A percentile compares a stretch with the other conserved stretches of the same genome.
These are phyloP conservation scores for Nepenthes alata DNA, from an alignment of 179 eudicot genomes.

Conservation along the genomic window DNA sequence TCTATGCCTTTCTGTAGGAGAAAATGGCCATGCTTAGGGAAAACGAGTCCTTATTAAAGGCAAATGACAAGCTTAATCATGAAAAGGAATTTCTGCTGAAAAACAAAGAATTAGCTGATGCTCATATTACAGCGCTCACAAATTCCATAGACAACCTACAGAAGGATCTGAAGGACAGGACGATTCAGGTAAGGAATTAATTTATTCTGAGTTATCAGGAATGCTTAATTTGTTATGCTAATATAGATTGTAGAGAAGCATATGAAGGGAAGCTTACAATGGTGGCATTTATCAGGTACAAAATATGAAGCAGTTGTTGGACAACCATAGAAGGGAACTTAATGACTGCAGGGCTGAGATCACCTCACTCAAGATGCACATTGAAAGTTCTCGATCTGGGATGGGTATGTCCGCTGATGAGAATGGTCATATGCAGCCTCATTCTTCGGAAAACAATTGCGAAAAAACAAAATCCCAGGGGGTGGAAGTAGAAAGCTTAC, in stretches of 20 bases:
- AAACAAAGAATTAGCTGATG: slow-evolving; percentile 67
- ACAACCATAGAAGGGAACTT: slow-evolving; percentile 63
- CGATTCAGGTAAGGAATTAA: slow-evolving; percentile 33
- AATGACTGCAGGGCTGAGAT: slow-evolving; percentile 89
- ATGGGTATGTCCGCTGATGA: slow-evolving; percentile 20
- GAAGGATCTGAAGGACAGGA: slow-evolving; percentile 82
- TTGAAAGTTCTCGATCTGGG: slow-evolving; percentile 63
- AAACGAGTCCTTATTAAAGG: slow-evolving; percentile 57
- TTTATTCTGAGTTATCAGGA: not conserved
- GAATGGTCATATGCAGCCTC: slow-evolving; percentile 23
- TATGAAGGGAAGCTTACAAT: not conserved
- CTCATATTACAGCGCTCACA: slow-evolving; percentile 55
- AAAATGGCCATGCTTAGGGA: slow-evolving; percentile 74
- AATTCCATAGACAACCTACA: slow-evolving; percentile 69
- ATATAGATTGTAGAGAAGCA: not conserved
- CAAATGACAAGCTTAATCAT: slow-evolving; percentile 39
- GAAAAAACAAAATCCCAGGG: slow-evolving; percentile 32
- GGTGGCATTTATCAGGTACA: slow-evolving; percentile 39
- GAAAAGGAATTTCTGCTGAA: slow-evolving; percentile 45
- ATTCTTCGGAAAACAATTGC: slow-evolving; percentile 28
- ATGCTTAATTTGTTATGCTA: not conserved
- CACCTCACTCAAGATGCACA: slow-evolving; percentile 87
- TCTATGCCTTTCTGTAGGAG: slow-evolving; percentile 45
- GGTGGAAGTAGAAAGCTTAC: slow-evolving; percentile 36
- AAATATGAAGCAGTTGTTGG: slow-evolving; percentile 57